phyloP scores from a whole-genome alignment of 1,139 yeast genomes.

The Suhomyces bokatorum region DNA sequence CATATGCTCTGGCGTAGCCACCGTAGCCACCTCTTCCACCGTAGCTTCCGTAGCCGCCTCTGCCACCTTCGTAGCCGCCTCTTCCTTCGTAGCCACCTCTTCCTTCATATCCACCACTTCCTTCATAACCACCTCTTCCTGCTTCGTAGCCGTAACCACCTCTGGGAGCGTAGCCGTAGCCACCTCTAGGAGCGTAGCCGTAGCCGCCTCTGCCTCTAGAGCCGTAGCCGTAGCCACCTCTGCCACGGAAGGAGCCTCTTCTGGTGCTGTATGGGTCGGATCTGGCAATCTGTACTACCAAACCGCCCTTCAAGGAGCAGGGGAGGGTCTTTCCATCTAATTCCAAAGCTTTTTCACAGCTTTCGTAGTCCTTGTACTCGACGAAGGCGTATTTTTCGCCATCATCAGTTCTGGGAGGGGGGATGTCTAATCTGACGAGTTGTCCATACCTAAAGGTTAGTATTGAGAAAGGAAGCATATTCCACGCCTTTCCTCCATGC shows the following conservation, averaged over 20 bases:
- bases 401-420: slow-evolving; percentile 66
- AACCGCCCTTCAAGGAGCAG: slow-evolving; percentile 38
- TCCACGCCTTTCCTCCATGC: too few species aligned
- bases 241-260: slow-evolving; percentile 27
- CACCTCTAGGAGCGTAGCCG: slow-evolving; percentile 18
- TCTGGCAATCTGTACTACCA: slow-evolving; percentile 60
- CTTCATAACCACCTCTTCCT: slow-evolving; percentile 19
- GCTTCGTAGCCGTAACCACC: slow-evolving; percentile 24
- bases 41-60: slow-evolving; percentile 15
- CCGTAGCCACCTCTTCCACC: slow-evolving; percentile 15
- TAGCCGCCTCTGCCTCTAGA: slow-evolving; percentile 20
- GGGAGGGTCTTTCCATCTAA: slow-evolving; percentile 48
- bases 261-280: slow-evolving; percentile 52
- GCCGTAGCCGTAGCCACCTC: slow-evolving; percentile 19
- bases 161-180: slow-evolving; percentile 17
- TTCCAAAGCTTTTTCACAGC: slow-evolving; percentile 62
- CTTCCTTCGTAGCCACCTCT: slow-evolving; percentile 18
- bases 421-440: slow-evolving; percentile 65
- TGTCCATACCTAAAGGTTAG: slow-evolving; percentile 54
- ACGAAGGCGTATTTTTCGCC: slow-evolving; percentile 75
- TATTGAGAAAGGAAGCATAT: too few species aligned
- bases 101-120: slow-evolving; percentile 21
- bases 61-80: slow-evolving; percentile 17
- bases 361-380: slow-evolving; percentile 59
- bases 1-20: slow-evolving; percentile 18